Conservation (phyloP, 1,284 basidiomycete species). For the Cystobasidium slooffiae region DNA sequence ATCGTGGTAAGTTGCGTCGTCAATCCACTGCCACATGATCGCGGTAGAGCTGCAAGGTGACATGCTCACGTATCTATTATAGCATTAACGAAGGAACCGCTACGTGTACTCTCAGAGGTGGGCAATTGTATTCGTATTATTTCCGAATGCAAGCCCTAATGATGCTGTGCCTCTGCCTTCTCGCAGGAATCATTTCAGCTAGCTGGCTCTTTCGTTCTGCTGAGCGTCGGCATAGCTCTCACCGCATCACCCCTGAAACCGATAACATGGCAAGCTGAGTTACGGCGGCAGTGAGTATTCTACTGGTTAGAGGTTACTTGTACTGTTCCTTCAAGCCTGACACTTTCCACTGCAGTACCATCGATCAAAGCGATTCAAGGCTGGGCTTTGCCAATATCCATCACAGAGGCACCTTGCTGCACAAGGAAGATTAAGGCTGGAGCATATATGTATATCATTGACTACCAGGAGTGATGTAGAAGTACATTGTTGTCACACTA, state of each 20-base stretch:
- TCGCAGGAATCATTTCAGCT: constrained; percentile 32
- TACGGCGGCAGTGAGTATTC: constrained; percentile 37
- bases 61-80: not conserved
- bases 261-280: constrained; percentile 43
- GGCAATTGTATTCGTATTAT: not conserved
- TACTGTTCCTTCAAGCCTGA: not conserved
- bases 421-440: constrained; percentile 27
- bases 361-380: constrained; percentile 42
- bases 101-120: constrained; percentile 28
- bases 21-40: not conserved
- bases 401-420: constrained; percentile 36
- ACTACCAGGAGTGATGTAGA: not conserved
- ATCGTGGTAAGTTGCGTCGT: constrained; percentile 14
- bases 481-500: constrained; percentile 25
- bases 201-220: constrained; percentile 29
- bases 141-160: not conserved
- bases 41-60: not conserved
- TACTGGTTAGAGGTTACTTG: not conserved
- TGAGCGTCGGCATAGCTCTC: constrained; percentile 29
- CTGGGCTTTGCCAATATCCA: constrained; percentile 43
- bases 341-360: constrained; percentile 21
- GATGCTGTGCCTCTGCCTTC: not conserved
- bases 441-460: not conserved
- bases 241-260: constrained; percentile 33
- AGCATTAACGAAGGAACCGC: constrained; percentile 21